A percentile compares a stretch with the other conserved stretches of the same genome.
These are phyloP conservation scores for Smallanthus sonchifolius DNA, from an alignment of 129 eudicot genomes.

Conservation along the genomic window DNA sequence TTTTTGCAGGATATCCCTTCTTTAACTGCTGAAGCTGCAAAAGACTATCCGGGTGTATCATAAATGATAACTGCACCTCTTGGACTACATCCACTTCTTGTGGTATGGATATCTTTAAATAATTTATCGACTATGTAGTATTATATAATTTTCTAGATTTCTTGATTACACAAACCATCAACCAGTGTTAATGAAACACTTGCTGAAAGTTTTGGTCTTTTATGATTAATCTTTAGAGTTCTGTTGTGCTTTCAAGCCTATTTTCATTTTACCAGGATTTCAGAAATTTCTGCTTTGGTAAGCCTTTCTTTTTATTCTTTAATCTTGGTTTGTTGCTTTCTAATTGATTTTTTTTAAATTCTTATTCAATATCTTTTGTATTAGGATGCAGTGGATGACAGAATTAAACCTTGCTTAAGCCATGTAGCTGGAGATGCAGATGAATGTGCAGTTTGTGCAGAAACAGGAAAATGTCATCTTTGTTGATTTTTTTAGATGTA, in stretches of 20 bases:
- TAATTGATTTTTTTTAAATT: not conserved
- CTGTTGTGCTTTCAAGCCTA: not conserved
- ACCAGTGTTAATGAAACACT: not conserved
- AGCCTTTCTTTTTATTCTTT: not conserved
- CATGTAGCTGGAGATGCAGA: slow-evolving; percentile 84
- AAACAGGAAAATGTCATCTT: slow-evolving; percentile 79
- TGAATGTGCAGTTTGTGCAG: slow-evolving; percentile 84
- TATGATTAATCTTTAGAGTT: not conserved
- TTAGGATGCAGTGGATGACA: slow-evolving; percentile 87
- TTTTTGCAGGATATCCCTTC: slow-evolving; percentile 77
- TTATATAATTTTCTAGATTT: not conserved
- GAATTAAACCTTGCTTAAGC: slow-evolving; percentile 76
- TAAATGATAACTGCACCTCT: slow-evolving; percentile 86
- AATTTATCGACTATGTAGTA: not conserved
- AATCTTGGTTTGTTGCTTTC: not conserved
- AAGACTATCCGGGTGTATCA: slow-evolving; percentile 70
- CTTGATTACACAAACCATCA: not conserved
- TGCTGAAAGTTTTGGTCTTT: not conserved
- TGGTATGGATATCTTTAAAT: slow-evolving; percentile 43
- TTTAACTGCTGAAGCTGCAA: slow-evolving; percentile 90
- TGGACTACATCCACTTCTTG: slow-evolving; percentile 74
- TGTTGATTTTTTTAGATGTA: slow-evolving; percentile 20
- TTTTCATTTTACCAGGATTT: not conserved
- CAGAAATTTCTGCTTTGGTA: not conserved
- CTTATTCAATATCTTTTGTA: not conserved